Conservation (phyloP, 805 yeast genomes). For the Saturnispora gosingensis region DNA sequence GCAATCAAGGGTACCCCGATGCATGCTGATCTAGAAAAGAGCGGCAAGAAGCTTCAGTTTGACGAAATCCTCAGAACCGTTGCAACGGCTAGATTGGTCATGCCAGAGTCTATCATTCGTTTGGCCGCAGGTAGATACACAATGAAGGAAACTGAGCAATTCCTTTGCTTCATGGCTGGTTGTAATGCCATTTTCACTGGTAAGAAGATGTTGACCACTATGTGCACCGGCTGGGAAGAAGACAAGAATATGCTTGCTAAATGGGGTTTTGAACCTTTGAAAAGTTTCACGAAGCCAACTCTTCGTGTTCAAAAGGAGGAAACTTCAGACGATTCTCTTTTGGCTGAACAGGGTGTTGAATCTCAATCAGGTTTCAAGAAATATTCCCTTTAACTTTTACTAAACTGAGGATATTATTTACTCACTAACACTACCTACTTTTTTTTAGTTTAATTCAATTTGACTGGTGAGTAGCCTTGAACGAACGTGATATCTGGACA, state of each 20-base stretch:
- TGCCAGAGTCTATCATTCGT: conserved; percentile 65
- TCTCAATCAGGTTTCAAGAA: background rate
- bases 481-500: no score
- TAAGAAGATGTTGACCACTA: conserved; percentile 70
- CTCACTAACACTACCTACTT: background rate
- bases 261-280: conserved; percentile 44
- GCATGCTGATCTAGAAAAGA: conserved; percentile 39
- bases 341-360: background rate
- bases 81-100: conserved; percentile 65
- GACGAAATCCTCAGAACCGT: conserved; percentile 60
- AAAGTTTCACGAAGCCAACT: conserved; percentile 11
- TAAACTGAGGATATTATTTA: background rate
- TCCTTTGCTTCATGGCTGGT: conserved; percentile 68
- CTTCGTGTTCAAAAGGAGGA: background rate
- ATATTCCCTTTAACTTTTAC: background rate
- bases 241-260: conserved; percentile 56
- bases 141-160: conserved; percentile 70
- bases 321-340: background rate
- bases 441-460: background rate
- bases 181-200: conserved; percentile 79
- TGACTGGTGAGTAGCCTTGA: background rate
- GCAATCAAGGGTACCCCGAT: conserved; percentile 74
- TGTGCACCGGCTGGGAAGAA: conserved; percentile 80
- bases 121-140: conserved; percentile 77
- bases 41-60: conserved; percentile 37